Percentiles rank a stretch among this genome's conserved stretches.
Conservation (phyloP, 2,329 filamentous ascomycete species). For the Colletotrichum falcatum region DNA sequence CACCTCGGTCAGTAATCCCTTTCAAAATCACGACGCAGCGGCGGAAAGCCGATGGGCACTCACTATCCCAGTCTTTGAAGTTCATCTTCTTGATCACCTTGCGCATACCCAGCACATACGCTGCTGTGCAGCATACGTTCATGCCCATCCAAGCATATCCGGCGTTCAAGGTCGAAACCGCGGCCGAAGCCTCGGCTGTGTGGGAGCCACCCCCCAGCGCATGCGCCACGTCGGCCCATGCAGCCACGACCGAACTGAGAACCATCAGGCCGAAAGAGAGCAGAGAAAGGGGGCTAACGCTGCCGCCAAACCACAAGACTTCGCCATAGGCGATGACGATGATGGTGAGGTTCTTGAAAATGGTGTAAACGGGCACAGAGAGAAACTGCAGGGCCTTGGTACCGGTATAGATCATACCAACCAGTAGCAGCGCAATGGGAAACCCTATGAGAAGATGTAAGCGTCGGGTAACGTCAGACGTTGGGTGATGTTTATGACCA, state of each 20-base stretch:
- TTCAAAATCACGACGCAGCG: constrained; percentile 5
- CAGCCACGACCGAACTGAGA: constrained; percentile 90
- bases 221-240: constrained; percentile 96
- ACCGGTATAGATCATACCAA: constrained; percentile 99
- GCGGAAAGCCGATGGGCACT: constrained; percentile 55
- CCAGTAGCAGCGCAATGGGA: constrained; percentile 92
- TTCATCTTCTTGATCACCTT: constrained; percentile 99
- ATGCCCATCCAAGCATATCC: constrained; percentile 98
- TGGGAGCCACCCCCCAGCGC: constrained; percentile 72
- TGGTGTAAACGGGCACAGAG: constrained; percentile 98
- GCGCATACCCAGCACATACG: constrained; percentile 92
- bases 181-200: constrained; percentile 72
- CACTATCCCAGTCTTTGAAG: constrained; percentile 99
- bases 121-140: constrained; percentile 94
- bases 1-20: constrained; percentile 44
- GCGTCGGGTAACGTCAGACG: constrained; percentile 7
- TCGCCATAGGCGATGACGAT: constrained; percentile 99
- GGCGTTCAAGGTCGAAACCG: constrained; percentile 90
- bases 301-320: constrained; percentile 97
- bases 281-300: constrained; percentile 86
- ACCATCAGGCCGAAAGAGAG: constrained; percentile 98
- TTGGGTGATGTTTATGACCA: constrained; percentile 50
- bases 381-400: constrained; percentile 96
- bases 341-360: constrained; percentile 99
- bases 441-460: constrained; percentile 76